phyloP scores from a whole-genome alignment of 768 basidiomycete species.

The Exsudoporus frostii region DNA sequence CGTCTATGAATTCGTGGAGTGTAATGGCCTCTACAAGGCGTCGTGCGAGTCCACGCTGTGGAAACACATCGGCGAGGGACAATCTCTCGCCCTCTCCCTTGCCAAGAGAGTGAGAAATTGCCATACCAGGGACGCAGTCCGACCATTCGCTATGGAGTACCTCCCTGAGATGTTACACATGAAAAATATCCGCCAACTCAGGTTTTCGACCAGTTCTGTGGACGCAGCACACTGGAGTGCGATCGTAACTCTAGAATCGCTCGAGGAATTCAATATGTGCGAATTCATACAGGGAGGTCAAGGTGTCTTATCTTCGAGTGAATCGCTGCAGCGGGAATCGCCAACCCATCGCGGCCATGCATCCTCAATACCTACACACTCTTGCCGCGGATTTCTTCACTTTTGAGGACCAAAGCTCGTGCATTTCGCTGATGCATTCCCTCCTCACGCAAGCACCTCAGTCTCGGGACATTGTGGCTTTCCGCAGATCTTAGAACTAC shows the following conservation, averaged over 20 bases:
- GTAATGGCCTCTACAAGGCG: slow-evolving; percentile 2
- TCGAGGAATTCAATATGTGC: too few relatives aligned
- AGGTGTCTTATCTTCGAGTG: too few relatives aligned
- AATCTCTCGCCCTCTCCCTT: slow-evolving; percentile 29
- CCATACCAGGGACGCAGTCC: neutral
- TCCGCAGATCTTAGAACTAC: neutral
- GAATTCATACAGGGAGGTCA: too few relatives aligned
- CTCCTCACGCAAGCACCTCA: neutral
- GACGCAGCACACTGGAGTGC: slow-evolving; percentile 11
- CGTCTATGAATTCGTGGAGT: slow-evolving; percentile 34
- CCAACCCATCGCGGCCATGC: too few relatives aligned
- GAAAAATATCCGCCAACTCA: slow-evolving; percentile 16
- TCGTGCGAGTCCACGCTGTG: slow-evolving; percentile 20
- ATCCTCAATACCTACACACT: too few relatives aligned
- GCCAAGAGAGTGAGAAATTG: slow-evolving; percentile 30
- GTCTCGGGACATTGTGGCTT: slow-evolving; percentile 5
- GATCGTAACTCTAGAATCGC: slow-evolving; percentile 9
- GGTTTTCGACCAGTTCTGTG: slow-evolving; percentile 9
- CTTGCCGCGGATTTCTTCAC: too few relatives aligned
- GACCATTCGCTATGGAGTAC: neutral
- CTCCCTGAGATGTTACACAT: slow-evolving; percentile 11
- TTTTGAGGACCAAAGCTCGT: too few relatives aligned
- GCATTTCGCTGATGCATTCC: too few relatives aligned
- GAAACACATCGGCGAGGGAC: slow-evolving; percentile 21
- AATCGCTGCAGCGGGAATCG: too few relatives aligned